Evolutionary conservation across 176 grass and related monocot genomes (phyloP).

Genomic region (Musa troglodytarum): DNA sequence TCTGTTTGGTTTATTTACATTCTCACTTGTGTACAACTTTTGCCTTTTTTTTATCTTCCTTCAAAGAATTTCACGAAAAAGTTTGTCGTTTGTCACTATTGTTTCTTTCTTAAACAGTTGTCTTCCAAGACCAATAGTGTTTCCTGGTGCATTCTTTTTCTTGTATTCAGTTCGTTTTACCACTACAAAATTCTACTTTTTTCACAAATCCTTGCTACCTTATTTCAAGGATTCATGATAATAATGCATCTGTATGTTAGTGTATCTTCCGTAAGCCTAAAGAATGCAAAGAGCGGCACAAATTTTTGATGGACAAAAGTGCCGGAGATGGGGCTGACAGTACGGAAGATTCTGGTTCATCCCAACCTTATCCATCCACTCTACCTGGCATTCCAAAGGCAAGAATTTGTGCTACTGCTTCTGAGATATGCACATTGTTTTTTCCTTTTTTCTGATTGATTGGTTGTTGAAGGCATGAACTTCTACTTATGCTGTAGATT

Average conservation of each 20-base stretch:
- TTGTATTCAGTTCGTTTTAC: neutral
- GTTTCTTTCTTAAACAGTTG: too few species aligned
- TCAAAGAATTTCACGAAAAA: neutral
- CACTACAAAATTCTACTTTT: neutral
- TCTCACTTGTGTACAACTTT: neutral
- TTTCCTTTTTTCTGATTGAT: neutral
- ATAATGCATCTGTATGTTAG: slow-evolving; percentile 25
- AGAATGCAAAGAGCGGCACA: slow-evolving; percentile 81
- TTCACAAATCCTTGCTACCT: neutral
- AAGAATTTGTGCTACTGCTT: neutral
- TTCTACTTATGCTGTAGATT: neutral
- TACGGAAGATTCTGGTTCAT: slow-evolving; percentile 94
- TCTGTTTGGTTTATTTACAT: neutral
- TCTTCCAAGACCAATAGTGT: too few species aligned
- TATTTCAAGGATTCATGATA: neutral
- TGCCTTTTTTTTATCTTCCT: neutral
- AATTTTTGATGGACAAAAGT: slow-evolving; percentile 76
- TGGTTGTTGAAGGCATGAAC: neutral
- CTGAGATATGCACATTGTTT: neutral
- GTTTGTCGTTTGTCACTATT: too few species aligned
- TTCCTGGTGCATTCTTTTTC: too few species aligned
- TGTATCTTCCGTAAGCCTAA: slow-evolving; percentile 81
- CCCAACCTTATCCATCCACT: slow-evolving; percentile 63
- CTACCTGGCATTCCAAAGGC: slow-evolving; percentile 32
- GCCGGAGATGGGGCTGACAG: slow-evolving; percentile 79